These are phyloP conservation scores for Chrysoporthe cubensis DNA, from an alignment of 2,329 filamentous ascomycete genomes.

Conservation along the genomic window DNA sequence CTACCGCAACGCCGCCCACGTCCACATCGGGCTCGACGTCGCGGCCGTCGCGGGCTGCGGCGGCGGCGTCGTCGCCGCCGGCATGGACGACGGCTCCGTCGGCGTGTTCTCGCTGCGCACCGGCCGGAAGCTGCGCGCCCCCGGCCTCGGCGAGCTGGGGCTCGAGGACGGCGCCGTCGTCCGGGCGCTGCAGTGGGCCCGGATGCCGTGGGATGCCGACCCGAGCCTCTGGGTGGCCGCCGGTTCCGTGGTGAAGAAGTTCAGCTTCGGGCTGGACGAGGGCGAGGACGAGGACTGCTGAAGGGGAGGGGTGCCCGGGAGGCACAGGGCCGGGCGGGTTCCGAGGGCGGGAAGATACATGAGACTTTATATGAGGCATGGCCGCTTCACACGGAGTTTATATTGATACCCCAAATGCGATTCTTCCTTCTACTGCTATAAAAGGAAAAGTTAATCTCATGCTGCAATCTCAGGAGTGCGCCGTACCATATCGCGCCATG, in stretches of 20 bases:
- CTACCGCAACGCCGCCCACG: constrained; percentile 54
- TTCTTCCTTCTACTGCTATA: neutral
- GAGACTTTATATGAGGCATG: neutral
- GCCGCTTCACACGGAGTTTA: neutral
- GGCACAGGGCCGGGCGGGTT: neutral
- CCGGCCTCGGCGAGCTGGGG: constrained; percentile 34
- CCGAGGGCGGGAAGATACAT: too few species aligned
- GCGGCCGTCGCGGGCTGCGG: constrained; percentile 45
- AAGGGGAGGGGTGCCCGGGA: neutral
- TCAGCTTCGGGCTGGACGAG: constrained; percentile 44
- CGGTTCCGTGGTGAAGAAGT: constrained; percentile 45
- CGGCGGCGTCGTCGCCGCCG: constrained; percentile 51
- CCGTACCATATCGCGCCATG: neutral
- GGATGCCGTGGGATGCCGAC: constrained; percentile 47
- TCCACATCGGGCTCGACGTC: constrained; percentile 57
- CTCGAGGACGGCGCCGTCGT: constrained; percentile 37
- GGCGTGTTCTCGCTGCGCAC: constrained; percentile 54
- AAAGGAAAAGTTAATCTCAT: neutral
- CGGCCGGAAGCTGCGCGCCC: constrained; percentile 44
- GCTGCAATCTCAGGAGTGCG: neutral
- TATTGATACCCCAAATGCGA: constrained; percentile 17
- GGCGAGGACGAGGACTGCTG: constrained; percentile 35
- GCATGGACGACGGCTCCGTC: constrained; percentile 54
- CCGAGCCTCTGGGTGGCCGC: constrained; percentile 53
- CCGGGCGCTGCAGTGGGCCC: constrained; percentile 50